A percentile compares a stretch with the other conserved stretches of the same genome.
phyloP scores from a whole-genome alignment of 805 yeast genomes.

The Tetrapisispora fleetii region DNA sequence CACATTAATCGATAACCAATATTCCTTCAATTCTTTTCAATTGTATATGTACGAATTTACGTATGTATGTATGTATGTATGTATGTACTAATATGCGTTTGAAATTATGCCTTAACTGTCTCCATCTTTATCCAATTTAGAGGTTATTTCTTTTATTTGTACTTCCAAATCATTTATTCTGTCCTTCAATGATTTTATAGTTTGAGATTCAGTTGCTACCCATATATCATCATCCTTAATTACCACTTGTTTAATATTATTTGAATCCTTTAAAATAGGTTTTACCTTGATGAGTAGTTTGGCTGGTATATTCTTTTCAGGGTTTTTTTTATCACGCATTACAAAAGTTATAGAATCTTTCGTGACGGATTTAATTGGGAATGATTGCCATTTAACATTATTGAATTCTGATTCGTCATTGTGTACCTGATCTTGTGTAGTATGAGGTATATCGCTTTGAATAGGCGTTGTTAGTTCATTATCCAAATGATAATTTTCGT shows the following conservation, averaged over 20 bases:
- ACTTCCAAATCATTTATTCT: constrained; percentile 17
- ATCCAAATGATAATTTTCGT: neutral
- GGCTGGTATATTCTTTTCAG: constrained; percentile 3
- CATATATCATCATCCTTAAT: constrained; percentile 2
- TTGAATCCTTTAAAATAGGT: neutral
- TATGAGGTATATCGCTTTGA: neutral
- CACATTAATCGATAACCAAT: too few relatives aligned
- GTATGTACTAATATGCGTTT: too few relatives aligned
- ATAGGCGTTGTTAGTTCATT: neutral
- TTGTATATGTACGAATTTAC: too few relatives aligned
- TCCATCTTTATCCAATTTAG: neutral
- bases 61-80: too few relatives aligned
- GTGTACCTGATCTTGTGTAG: neutral
- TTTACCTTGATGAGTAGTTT: constrained; percentile 7
- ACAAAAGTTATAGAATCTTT: constrained; percentile 6
- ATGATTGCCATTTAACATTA: constrained; percentile 5
- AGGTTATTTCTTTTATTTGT: constrained; percentile 1
- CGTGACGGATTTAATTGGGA: constrained; percentile 9
- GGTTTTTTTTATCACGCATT: constrained; percentile 3
- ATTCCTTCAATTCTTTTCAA: too few relatives aligned
- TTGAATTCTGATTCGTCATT: neutral
- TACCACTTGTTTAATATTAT: neutral
- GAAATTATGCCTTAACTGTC: neutral
- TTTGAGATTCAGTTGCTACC: constrained; percentile 3
- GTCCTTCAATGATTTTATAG: constrained; percentile 11